Evolutionary conservation across 176 grass and related monocot species (phyloP).

Genomic region (Aegilops umbellulata): DNA sequence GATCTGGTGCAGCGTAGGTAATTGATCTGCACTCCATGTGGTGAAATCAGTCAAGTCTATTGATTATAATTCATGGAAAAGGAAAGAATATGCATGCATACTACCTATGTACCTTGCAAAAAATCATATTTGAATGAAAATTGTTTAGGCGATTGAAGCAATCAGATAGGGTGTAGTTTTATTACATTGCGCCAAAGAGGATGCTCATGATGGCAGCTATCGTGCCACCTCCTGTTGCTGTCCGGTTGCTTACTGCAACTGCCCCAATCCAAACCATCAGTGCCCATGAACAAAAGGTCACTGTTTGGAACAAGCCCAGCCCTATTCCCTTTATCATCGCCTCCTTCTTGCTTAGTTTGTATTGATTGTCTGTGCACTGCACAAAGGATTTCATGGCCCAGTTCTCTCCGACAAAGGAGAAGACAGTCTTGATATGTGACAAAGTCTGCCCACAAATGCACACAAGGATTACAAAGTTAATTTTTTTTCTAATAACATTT

Average conservation of each 20-base stretch:
- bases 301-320: conserved; percentile 44
- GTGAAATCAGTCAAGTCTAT: conserved; percentile 1
- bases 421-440: conserved; percentile 47
- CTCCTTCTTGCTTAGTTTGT: conserved; percentile 46
- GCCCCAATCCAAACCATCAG: conserved; percentile 55
- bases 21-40: conserved; percentile 53
- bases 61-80: background rate
- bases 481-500: background rate
- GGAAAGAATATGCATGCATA: background rate
- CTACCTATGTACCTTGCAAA: background rate
- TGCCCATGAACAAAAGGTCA: conserved; percentile 57
- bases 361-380: conserved; percentile 33
- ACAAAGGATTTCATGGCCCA: conserved; percentile 35
- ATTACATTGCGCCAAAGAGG: conserved; percentile 61
- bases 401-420: conserved; percentile 49
- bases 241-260: conserved; percentile 31
- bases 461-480: background rate
- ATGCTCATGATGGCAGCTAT: conserved; percentile 58
- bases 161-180: background rate
- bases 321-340: conserved; percentile 45
- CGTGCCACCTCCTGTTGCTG: conserved; percentile 41
- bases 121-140: background rate
- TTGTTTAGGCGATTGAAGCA: background rate
- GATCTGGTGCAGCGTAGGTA: conserved; percentile 54
- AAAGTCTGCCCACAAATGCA: conserved; percentile 33